A percentile compares a stretch with the other conserved stretches of the same genome.
Evolutionary conservation across 2,329 filamentous ascomycete genomes (phyloP).

Genomic region (Colletotrichum theobromicola): DNA sequence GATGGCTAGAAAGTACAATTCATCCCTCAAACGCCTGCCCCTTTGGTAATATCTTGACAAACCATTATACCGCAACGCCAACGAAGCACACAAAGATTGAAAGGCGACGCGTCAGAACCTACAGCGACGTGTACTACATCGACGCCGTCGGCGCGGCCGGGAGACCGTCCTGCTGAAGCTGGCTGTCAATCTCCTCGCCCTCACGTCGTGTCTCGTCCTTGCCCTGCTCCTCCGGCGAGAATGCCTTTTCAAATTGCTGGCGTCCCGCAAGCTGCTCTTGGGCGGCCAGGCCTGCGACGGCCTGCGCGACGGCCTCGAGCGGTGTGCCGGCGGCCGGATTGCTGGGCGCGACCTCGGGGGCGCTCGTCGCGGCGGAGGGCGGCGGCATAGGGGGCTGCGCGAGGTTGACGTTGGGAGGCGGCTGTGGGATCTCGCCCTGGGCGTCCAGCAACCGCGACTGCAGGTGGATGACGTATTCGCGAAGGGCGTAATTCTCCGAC

Average conservation of each 20-base stretch:
- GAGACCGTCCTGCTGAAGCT: conserved; percentile 49
- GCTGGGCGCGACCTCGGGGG: conserved; percentile 1
- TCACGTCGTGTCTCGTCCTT: conserved; percentile 48
- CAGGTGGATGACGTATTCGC: conserved; percentile 90
- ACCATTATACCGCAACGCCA: conserved; percentile 20
- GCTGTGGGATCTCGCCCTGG: conserved; percentile 82
- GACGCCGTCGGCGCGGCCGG: conserved; percentile 31
- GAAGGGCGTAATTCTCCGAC: conserved; percentile 85
- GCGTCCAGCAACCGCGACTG: conserved; percentile 86
- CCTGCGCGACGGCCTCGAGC: conserved; percentile 57
- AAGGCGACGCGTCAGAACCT: conserved; percentile 5
- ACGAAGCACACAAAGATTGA: conserved; percentile 1
- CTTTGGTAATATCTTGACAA: conserved; percentile 21
- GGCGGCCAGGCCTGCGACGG: conserved; percentile 47
- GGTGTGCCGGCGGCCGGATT: conserved; percentile 37
- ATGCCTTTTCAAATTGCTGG: conserved; percentile 37
- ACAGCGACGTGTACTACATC: conserved; percentile 29
- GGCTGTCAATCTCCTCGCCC: conserved; percentile 60
- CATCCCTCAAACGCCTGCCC: conserved; percentile 19
- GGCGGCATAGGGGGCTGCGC: conserved; percentile 48
- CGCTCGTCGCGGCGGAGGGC: conserved; percentile 24
- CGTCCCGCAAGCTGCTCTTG: conserved; percentile 45
- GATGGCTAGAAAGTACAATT: neutral
- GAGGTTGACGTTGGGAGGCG: conserved; percentile 81
- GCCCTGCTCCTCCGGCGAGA: conserved; percentile 40